phyloP scores from a whole-genome alignment of 2,329 filamentous ascomycete species.

The Aspergillus sp. region DNA sequence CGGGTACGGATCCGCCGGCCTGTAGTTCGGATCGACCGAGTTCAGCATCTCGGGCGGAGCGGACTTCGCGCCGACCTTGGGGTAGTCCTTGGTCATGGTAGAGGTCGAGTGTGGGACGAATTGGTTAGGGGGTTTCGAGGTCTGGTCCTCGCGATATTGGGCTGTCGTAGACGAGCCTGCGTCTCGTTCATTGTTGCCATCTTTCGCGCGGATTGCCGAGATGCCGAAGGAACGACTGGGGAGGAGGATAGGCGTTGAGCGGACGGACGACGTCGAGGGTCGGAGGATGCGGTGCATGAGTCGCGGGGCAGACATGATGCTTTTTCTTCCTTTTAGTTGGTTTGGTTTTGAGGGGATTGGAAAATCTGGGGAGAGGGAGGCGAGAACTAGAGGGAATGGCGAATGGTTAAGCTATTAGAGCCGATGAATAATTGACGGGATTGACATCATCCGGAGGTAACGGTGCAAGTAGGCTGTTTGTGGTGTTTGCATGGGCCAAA shows the following conservation, averaged over 20 bases:
- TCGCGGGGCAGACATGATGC: constrained; percentile 48
- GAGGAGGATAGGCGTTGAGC: constrained; percentile 24
- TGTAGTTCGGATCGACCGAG: constrained; percentile 56
- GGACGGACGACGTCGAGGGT: constrained; percentile 28
- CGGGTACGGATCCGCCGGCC: constrained; percentile 59
- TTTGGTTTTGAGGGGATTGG: constrained; percentile 1
- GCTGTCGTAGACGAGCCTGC: constrained; percentile 46
- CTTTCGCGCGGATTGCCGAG: constrained; percentile 30
- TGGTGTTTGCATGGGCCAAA: constrained; percentile 31
- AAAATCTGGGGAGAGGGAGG: neutral
- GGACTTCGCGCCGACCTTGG: constrained; percentile 56
- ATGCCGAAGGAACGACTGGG: constrained; percentile 32
- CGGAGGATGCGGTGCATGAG: constrained; percentile 47
- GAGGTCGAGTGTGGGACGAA: constrained; percentile 65
- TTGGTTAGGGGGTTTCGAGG: constrained; percentile 58
- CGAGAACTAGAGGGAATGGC: neutral
- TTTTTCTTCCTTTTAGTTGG: neutral
- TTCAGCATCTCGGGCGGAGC: constrained; percentile 62
- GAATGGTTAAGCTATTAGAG: neutral
- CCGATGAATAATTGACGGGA: constrained; percentile 18
- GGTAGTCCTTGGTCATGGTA: constrained; percentile 63
- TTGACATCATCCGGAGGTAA: constrained; percentile 40
- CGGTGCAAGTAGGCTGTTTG: constrained; percentile 29
- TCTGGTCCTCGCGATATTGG: constrained; percentile 57
- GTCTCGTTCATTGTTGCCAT: constrained; percentile 41